Conservation (phyloP, 2,329 filamentous ascomycete species). For the Tolypocladium paradoxum region DNA sequence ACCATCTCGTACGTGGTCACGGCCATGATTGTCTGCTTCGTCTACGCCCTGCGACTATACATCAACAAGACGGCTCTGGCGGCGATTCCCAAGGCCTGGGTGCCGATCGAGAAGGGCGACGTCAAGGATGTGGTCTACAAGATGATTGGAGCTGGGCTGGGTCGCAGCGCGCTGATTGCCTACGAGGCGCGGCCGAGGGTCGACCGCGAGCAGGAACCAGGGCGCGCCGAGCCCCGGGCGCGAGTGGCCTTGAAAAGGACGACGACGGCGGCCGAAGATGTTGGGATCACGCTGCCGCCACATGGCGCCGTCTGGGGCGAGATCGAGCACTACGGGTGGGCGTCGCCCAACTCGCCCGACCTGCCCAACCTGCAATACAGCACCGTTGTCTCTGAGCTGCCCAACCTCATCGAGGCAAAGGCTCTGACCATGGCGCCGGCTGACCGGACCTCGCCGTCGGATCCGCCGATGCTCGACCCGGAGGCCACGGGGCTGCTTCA, state of each 20-base stretch:
- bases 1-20: conserved; percentile 66
- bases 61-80: conserved; percentile 70
- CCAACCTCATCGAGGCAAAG: conserved; percentile 84
- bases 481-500: conserved; percentile 62
- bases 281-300: conserved; percentile 36
- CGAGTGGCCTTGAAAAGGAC: conserved; percentile 20
- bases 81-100: conserved; percentile 76
- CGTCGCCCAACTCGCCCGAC: conserved; percentile 64
- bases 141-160: conserved; percentile 63
- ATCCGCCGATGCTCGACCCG: conserved; percentile 45
- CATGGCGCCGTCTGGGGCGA: conserved; percentile 60
- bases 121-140: conserved; percentile 63
- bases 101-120: conserved; percentile 79
- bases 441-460: conserved; percentile 26
- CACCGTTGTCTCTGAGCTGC: conserved; percentile 71
- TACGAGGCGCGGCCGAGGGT: conserved; percentile 44
- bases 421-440: conserved; percentile 74
- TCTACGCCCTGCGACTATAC: conserved; percentile 79
- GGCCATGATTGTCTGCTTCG: conserved; percentile 55
- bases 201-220: conserved; percentile 9
- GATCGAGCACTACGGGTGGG: conserved; percentile 85
- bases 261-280: conserved; percentile 23
- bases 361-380: conserved; percentile 74
- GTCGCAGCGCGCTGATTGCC: conserved; percentile 69
- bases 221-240: conserved; percentile 3